These are phyloP conservation scores for Solanum gandarillasii DNA, from an alignment of 257 asterid genomes.

Conservation along the genomic window DNA sequence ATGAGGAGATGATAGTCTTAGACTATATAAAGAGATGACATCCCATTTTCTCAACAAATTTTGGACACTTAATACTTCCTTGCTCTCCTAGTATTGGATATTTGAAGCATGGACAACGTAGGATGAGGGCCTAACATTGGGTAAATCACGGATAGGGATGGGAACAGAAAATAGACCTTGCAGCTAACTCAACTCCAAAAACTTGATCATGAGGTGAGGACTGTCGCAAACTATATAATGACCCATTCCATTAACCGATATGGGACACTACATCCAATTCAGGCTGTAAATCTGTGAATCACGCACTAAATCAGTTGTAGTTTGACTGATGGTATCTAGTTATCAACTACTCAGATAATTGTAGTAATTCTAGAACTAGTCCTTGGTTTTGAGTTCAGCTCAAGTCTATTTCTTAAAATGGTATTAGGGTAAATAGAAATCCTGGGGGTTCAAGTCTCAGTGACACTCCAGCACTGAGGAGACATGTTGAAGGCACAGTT, in stretches of 20 bases:
- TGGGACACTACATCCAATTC: neutral
- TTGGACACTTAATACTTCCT: neutral
- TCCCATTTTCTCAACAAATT: neutral
- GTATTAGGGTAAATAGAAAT: neutral
- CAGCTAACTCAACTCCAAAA: neutral
- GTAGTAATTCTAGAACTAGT: neutral
- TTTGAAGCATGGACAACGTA: neutral
- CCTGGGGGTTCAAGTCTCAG: neutral
- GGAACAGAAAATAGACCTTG: neutral
- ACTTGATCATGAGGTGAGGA: neutral
- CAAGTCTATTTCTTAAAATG: neutral
- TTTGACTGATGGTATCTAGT: neutral
- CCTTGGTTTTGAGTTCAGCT: neutral
- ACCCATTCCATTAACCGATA: neutral
- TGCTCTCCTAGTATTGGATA: neutral
- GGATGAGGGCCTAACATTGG: neutral
- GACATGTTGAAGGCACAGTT: neutral
- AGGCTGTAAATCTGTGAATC: neutral
- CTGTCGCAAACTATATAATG: neutral
- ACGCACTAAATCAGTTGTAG: neutral
- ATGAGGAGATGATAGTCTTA: neutral
- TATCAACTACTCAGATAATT: neutral
- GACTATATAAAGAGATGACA: neutral
- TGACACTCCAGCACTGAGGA: neutral
- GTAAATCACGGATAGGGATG: neutral